These are phyloP conservation scores for Crithidia thermophila DNA, from an alignment of 208 protist species.

Conservation along the genomic window DNA sequence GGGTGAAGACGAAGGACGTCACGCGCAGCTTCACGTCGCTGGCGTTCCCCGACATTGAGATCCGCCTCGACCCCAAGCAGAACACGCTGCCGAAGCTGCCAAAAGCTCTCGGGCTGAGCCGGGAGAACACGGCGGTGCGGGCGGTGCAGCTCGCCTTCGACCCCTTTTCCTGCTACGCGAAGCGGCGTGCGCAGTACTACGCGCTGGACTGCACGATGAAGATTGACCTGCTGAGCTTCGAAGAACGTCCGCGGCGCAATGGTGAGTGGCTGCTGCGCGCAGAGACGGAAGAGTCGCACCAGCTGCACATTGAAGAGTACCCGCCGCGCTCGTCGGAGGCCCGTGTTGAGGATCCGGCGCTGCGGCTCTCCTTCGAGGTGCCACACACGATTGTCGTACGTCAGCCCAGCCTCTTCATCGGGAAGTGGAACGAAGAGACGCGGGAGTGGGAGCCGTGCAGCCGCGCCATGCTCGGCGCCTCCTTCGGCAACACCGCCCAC, in stretches of 20 bases:
- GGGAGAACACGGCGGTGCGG: slow-evolving; percentile 88
- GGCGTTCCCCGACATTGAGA: slow-evolving; percentile 72
- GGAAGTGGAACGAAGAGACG: slow-evolving; percentile 70
- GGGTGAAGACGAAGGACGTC: slow-evolving; percentile 88
- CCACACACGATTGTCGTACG: slow-evolving; percentile 80
- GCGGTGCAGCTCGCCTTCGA: slow-evolving; percentile 89
- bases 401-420: slow-evolving; percentile 81
- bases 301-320: slow-evolving; percentile 79
- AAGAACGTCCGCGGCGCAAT: slow-evolving; percentile 62
- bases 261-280: slow-evolving; percentile 84
- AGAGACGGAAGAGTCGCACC: slow-evolving; percentile 69
- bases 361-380: slow-evolving; percentile 89
- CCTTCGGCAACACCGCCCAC: slow-evolving; percentile 34
- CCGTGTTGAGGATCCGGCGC: slow-evolving; percentile 62
- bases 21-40: slow-evolving; percentile 87
- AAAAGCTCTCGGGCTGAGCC: slow-evolving; percentile 85
- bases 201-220: slow-evolving; percentile 87
- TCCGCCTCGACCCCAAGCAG: slow-evolving; percentile 87
- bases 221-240: slow-evolving; percentile 84
- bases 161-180: slow-evolving; percentile 62
- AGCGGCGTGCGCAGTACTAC: slow-evolving; percentile 67
- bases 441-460: slow-evolving; percentile 87
- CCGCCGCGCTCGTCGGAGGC: slow-evolving; percentile 63
- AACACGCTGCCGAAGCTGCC: slow-evolving; percentile 76
- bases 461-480: slow-evolving; percentile 62